Evolutionary conservation across 164 flowering plant genomes (phyloP).

Genomic region (Houttuynia cordata): DNA sequence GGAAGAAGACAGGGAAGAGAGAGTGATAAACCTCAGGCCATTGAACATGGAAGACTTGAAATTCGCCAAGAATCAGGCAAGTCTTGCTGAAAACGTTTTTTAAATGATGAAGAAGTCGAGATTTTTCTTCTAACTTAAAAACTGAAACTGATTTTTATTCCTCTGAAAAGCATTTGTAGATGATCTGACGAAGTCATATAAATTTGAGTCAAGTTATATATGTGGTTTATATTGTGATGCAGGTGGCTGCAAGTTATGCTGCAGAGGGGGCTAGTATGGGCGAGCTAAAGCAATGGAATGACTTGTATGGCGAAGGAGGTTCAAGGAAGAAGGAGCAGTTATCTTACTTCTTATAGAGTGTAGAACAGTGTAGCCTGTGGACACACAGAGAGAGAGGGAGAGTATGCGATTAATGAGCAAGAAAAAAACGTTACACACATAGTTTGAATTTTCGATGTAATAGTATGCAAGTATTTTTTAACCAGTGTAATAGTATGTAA

Average conservation of each 20-base stretch:
- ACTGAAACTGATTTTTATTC: neutral
- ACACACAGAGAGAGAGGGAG: neutral
- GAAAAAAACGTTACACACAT: neutral
- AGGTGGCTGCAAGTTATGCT: conserved; percentile 94
- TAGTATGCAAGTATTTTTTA: neutral
- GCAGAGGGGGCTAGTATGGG: conserved; percentile 65
- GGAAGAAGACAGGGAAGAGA: conserved; percentile 42
- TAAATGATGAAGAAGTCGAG: too few relatives aligned
- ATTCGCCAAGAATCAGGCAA: conserved; percentile 92
- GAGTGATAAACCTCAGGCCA: conserved; percentile 49
- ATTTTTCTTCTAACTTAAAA: neutral
- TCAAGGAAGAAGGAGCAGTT: conserved; percentile 82
- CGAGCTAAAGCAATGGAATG: conserved; percentile 92
- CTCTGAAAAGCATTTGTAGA: too few relatives aligned
- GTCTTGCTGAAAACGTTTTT: neutral
- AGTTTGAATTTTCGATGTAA: too few relatives aligned
- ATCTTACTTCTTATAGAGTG: conserved; percentile 57
- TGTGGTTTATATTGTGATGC: conserved; percentile 5
- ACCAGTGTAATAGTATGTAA: neutral
- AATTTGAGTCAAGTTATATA: too few relatives aligned
- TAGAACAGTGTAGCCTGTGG: neutral
- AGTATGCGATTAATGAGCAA: neutral
- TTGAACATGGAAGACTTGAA: conserved; percentile 89
- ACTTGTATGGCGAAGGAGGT: conserved; percentile 87
- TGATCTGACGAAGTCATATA: too few relatives aligned